These are phyloP conservation scores for Cladosporium austrohemisphaericum DNA, from an alignment of 2,329 filamentous ascomycete species.

Conservation along the genomic window DNA sequence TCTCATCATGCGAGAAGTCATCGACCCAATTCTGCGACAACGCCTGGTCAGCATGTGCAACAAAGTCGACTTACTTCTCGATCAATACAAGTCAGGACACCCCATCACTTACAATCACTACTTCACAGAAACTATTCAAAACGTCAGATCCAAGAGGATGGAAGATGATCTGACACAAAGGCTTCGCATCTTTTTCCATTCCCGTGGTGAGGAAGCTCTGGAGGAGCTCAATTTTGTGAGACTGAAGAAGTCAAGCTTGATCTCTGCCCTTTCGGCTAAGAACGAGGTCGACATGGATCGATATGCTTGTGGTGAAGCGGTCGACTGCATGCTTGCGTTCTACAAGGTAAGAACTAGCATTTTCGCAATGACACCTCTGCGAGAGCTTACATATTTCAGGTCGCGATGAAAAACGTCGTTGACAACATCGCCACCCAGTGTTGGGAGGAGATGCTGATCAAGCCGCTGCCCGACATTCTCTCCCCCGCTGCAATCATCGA, in stretches of 20 bases:
- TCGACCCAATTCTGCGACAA: constrained; percentile 41
- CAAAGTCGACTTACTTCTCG: constrained; percentile 47
- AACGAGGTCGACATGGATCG: constrained; percentile 1
- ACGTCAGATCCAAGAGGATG: constrained; percentile 17
- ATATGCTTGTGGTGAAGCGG: constrained; percentile 30
- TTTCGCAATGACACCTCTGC: no score
- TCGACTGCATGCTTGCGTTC: constrained; percentile 35
- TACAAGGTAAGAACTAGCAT: constrained; percentile 34
- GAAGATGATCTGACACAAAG: constrained; percentile 1
- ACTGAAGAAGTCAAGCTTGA: constrained; percentile 7
- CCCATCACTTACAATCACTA: constrained; percentile 39
- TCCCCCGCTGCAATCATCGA: neutral
- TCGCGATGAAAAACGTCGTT: constrained; percentile 40
- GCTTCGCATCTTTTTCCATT: constrained; percentile 9
- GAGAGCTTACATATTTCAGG: constrained; percentile 28
- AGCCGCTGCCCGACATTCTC: neutral
- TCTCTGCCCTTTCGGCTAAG: neutral
- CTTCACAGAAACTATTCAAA: constrained; percentile 37
- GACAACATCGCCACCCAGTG: constrained; percentile 36
- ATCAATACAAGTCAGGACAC: constrained; percentile 38
- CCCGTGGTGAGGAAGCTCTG: constrained; percentile 12
- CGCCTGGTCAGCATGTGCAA: constrained; percentile 35
- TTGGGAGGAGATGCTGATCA: constrained; percentile 3
- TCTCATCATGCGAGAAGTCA: constrained; percentile 37
- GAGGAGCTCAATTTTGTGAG: neutral